Base-by-base conservation (phyloP, 2,329 filamentous ascomycete genomes). In the Lasiodiplodia gonubiensis region DNA sequence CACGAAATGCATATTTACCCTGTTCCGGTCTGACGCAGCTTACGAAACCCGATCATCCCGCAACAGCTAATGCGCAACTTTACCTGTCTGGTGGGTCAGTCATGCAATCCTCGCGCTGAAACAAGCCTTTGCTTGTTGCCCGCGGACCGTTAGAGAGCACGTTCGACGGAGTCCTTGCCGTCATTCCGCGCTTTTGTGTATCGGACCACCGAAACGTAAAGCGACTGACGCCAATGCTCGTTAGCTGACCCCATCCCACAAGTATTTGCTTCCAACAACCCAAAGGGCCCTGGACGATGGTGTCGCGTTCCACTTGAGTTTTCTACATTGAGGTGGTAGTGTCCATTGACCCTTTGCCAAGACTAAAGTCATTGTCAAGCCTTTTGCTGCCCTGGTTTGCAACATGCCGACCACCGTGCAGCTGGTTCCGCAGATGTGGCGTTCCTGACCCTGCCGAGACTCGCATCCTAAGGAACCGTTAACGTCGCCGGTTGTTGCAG, bases 31-130 rank as follows among this genome's bases (percentile, higher is more conserved):
- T 42, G 39, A 48, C 30, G 11, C 46, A 48, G 18, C 8, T 27
- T 18, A 48, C 48, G 57, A 60, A 60, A 60, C 57, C 39, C 16
- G 39, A 60, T 12, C 18, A 27, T 18, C n/a, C 25, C 33, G 25
- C 25, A 4, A 23, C 37, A 14, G 57, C 25, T 21, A 35, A 12
- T 14, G 18, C 39, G 39, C 39, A 42, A 18, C 42, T 21, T 33
- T 46, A 46, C 39, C 25, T 12, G 10, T 21, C 30, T 23, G 10
- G 12, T 8, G 4, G 25, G 27, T 12, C 30, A n/a, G 10, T 12
- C 12, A 12, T 25, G 11, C n/a, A 23, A 18, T 63, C 8, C 16
- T 10, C 59, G 59, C 16, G 25, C 35, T 51, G 59, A 63, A 51
- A 51, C 59, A 48, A 35, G 35, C 23, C 23, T 14, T 6, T 48